Evolutionary conservation across 805 yeast species (phyloP), one percentile per base, ranked within the genome.

Genomic region (Pichia thaimueangensis): DNA sequence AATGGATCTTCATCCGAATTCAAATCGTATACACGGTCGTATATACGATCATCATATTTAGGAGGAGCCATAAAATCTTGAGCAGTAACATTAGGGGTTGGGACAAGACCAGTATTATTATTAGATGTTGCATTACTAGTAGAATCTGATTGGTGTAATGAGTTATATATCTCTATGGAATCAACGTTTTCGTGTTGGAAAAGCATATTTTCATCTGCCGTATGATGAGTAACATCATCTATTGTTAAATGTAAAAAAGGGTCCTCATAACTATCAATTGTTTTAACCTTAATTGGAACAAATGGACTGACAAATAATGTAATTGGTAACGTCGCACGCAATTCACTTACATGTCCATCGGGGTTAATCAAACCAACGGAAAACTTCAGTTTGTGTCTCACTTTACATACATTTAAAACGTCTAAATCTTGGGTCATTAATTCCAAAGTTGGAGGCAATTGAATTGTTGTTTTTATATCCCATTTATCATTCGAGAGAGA

Each of bases 331-430:
- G 96, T 82, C 0, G 97, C 97, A 25, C 97, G 70, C 39, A 91
- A 68, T 60, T 89, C 97, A 0, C 96, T 86, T 3, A 82, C 80
- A 57, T 91, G 97, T 3, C 96, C 96, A 60, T 88, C 97, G 0
- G 94, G 83, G 57, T 93, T 91, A 31, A 78, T 63, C 49, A 93
- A 69, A 2, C 86, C 82, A 45, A 93, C 77, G 9, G 76, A 79
- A 58, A 89, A 86, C 55, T 86, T 83, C 43, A 93, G 64, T 63
- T 88, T 89, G 65, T 93, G 98, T 43, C 95, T 76, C 12, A 93
- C 88, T 59, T 86, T 86, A 45, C 87, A 71, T 56, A 79, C 76
- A 22, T 72, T 71, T 25, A 72, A 65, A 30, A 93, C 69, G 45
- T 79, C 83, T 56, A 91, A 85, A 62, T 93, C 97, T 63, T 89